Base-by-base conservation (phyloP, 495 filamentous ascomycete species). In the Neurospora sp. region DNA sequence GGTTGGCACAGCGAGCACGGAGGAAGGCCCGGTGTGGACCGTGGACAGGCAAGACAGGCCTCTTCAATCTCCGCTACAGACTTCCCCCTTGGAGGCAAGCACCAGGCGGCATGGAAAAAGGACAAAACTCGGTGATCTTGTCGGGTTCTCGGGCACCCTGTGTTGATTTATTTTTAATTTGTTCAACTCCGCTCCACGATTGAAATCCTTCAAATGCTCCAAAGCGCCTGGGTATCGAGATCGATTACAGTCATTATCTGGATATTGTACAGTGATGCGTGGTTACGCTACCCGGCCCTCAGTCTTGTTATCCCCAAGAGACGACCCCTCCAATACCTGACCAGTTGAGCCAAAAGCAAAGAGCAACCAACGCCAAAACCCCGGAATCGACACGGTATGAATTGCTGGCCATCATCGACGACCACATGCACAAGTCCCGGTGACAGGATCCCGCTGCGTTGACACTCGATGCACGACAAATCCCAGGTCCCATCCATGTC, bases 391-490 rank as follows among this genome's bases (percentile, higher is more conserved):
- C 53, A 61, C 20, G 9, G 20, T 53, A 53, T 27, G 9, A 16
- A 61, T 61, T 61, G 22, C 20, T 61, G 16, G 27, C 0, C 35
- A 37, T 37, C 35, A 61, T 61, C 12, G 53, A 61, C 53, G 6
- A 41, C 37, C 59, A 40, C 73, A 74, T 38, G 14, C 40, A 37
- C 73, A 74, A 35, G 44, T 45, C 16, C 22, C 39, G 22, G 18
- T 16, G 35, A 38, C 72, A 7, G 72, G 39, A 39, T 68, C 39
- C 27, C 74, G 72, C 39, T 69, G 45, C 12, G 74, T 39, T 14
- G 71, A 38, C 8, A 75, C 74, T 16, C 41, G 71, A 45, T 75
- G 74, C 20, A 75, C 70, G 14, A 75, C 69, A 10, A 75, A 47
- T 16, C 69, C 45, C 7, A 75, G 42, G 38, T 75, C 74, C 74